Evolutionary conservation across 345 rosid genomes (phyloP).

Genomic region (Euclidium syriacum): DNA sequence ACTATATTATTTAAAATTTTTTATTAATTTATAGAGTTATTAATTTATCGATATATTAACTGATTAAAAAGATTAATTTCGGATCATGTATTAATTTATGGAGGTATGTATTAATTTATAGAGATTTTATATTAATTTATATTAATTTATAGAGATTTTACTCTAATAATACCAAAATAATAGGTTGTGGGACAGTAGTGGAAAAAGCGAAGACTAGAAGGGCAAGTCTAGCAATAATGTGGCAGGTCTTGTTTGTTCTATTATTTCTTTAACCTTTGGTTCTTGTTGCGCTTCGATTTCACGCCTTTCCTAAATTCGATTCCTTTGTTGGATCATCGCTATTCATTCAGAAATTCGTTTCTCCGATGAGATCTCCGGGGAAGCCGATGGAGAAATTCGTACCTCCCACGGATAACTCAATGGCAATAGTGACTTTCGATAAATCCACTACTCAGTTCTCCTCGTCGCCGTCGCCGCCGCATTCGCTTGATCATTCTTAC

Average conservation of each 20-base stretch:
- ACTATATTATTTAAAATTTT: too few species aligned
- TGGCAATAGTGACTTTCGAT: slow-evolving; percentile 59
- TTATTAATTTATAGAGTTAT: too few species aligned
- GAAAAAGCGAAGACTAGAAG: neutral
- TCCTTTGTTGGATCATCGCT: neutral
- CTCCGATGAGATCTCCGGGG: slow-evolving; percentile 23
- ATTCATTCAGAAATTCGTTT: neutral
- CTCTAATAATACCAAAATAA: too few species aligned
- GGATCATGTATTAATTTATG: too few species aligned
- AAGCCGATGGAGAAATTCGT: slow-evolving; percentile 8
- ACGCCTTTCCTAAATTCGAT: slow-evolving; percentile 20
- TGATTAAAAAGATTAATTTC: too few species aligned
- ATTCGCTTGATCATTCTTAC: slow-evolving; percentile 37
- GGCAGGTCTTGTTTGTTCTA: neutral
- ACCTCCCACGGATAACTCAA: slow-evolving; percentile 40
- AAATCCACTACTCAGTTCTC: slow-evolving; percentile 47
- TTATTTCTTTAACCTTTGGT: slow-evolving; percentile 23
- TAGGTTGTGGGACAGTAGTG: too few species aligned
- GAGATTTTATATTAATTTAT: too few species aligned
- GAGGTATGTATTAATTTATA: too few species aligned
- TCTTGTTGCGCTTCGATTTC: slow-evolving; percentile 8
- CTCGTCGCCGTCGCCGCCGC: slow-evolving; percentile 38
- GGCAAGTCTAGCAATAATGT: neutral
- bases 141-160: too few species aligned
- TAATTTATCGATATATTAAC: too few species aligned